These are phyloP conservation scores for Penicillium occitanis DNA, from an alignment of 2,329 filamentous ascomycete species.

Conservation along the genomic window DNA sequence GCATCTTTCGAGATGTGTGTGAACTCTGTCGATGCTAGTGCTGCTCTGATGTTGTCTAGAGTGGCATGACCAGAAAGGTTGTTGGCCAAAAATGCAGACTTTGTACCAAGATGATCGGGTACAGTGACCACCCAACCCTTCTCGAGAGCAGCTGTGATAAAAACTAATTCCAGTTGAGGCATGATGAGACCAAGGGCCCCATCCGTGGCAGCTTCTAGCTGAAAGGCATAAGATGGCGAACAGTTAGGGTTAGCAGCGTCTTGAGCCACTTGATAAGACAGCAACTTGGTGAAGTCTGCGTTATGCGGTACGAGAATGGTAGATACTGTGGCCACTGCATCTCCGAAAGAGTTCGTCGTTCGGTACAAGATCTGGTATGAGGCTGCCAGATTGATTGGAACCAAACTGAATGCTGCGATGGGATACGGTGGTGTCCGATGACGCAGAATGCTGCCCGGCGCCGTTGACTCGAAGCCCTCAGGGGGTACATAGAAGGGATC, in stretches of 20 bases:
- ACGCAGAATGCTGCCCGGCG: conserved; percentile 32
- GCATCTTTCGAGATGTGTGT: conserved; percentile 36
- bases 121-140: conserved; percentile 51
- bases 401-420: conserved; percentile 28
- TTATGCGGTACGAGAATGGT: conserved; percentile 43
- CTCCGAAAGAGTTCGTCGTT: conserved; percentile 38
- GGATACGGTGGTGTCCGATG: conserved; percentile 27
- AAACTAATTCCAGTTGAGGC: conserved; percentile 38
- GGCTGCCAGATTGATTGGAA: conserved; percentile 26
- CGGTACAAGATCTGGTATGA: conserved; percentile 44
- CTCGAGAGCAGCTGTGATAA: conserved; percentile 40
- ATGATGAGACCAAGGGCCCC: conserved; percentile 34
- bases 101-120: conserved; percentile 50
- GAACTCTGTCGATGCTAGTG: conserved; percentile 30
- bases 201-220: conserved; percentile 41
- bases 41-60: conserved; percentile 47
- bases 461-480: conserved; percentile 27
- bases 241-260: conserved; percentile 31
- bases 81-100: conserved; percentile 46
- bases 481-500: conserved; percentile 34
- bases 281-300: conserved; percentile 32
- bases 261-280: conserved; percentile 46
- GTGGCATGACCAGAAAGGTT: conserved; percentile 46
- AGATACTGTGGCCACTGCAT: conserved; percentile 40
- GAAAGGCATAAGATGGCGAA: conserved; percentile 31